Evolutionary conservation across 75 land plant species (phyloP).

Genomic region (Adiantum capillusveneris): DNA sequence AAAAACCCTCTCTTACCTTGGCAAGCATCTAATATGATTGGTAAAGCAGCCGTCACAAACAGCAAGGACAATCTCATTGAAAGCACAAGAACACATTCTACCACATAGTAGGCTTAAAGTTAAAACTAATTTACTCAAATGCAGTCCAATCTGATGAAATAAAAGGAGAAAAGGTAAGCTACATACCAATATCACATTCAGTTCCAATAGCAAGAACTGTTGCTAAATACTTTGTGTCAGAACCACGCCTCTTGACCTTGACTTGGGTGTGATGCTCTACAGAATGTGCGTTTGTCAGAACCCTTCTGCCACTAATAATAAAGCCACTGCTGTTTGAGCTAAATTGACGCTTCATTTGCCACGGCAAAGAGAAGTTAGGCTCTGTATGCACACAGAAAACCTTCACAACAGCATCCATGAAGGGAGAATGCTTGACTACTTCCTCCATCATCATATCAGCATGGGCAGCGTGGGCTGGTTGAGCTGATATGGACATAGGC

Average conservation of each 20-base stretch:
- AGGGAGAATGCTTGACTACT: slow-evolving; percentile 62
- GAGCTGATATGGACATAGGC: not conserved
- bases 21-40: not conserved
- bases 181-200: slow-evolving; percentile 89
- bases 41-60: not conserved
- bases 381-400: slow-evolving; percentile 97
- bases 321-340: slow-evolving; percentile 94
- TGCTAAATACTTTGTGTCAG: slow-evolving; percentile 87
- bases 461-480: not conserved
- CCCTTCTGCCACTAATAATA: slow-evolving; percentile 66
- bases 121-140: not conserved
- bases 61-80: not conserved
- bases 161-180: not conserved
- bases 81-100: not conserved
- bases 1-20: not conserved
- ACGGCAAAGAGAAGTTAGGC: slow-evolving; percentile 91
- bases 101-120: not conserved
- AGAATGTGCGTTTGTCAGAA: slow-evolving; percentile 93
- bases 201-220: slow-evolving; percentile 93
- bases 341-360: slow-evolving; percentile 93
- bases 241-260: slow-evolving; percentile 88
- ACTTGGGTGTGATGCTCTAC: slow-evolving; percentile 97
- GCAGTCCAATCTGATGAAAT: not conserved
- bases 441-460: slow-evolving; percentile 22
- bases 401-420: slow-evolving; percentile 94